Evolutionary conservation across 2,329 filamentous ascomycete species (phyloP), one percentile per base, ranked within the genome.

Genomic region (Aspergillus thermomutatus): DNA sequence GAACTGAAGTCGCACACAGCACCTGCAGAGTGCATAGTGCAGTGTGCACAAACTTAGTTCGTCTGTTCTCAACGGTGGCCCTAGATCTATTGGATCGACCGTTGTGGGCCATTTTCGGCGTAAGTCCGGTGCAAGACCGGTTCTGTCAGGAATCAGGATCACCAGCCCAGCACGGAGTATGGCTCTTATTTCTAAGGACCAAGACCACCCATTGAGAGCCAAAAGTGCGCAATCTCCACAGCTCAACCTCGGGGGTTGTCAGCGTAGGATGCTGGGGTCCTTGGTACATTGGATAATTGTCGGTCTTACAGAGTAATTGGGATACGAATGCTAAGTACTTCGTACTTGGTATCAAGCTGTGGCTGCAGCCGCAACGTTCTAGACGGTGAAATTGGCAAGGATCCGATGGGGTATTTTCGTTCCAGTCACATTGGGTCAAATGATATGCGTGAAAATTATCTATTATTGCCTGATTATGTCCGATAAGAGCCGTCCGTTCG

Each of bases 311-410:
- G 31, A 37, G 40, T 43, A 43, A 4, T 21, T 21, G 40, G 8
- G 8, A 43, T 21, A 45, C 9, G 21, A 45, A 21, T 41, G 41
- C n/a, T 45, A 23, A 45, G 9, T 45, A 21, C 41, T 8, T 4
- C 10, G 41, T 52, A 9, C 41, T 49, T 46, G 54, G 51, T 14
- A 65, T 59, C 60, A 61, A 63, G 65, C 66, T 69, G 67, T 70
- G 68, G 68, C 66, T 64, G 69, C 63, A 67, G 65, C 61, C 53
- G 47, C 57, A 53, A 54, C 50, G 45, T 49, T 49, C 54, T 62
- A 55, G 49, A 43, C 43, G 51, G 53, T 61, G 58, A 56, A 54
- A 63, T 56, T 56, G 57, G 53, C 54, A 58, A 59, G 53, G 54
- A 55, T 56, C 55, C 52, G 21, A 23, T 14, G 19, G 11, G 11